Conservation (phyloP, 805 yeast species). For the Sugiyamaella marilandica region DNA sequence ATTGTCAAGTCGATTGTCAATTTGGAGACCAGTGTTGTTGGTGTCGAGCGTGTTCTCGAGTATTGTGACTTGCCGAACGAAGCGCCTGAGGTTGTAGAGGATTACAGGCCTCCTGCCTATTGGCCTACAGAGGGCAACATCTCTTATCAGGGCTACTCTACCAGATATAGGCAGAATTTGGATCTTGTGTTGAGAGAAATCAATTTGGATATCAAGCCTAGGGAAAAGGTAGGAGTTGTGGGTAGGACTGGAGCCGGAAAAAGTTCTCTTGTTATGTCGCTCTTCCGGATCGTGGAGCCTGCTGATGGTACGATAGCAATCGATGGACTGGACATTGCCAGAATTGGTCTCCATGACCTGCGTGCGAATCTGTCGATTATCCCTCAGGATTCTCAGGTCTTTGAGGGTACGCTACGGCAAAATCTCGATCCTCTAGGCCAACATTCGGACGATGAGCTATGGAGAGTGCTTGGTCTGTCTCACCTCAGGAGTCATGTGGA, state of each 20-base stretch:
- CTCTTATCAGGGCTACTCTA: conserved; percentile 60
- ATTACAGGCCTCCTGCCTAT: conserved; percentile 53
- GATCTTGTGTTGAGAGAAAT: conserved; percentile 66
- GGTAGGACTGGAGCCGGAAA: conserved; percentile 92
- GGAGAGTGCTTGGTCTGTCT: conserved; percentile 51
- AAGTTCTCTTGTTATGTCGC: conserved; percentile 71
- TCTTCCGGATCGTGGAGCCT: conserved; percentile 56
- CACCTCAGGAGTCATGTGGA: conserved; percentile 51
- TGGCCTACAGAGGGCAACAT: conserved; percentile 74
- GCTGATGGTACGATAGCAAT: conserved; percentile 46
- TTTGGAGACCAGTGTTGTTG: conserved; percentile 86
- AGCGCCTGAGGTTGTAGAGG: conserved; percentile 62
- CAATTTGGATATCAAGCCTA: conserved; percentile 60
- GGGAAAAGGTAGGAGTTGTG: conserved; percentile 77
- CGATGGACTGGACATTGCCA: conserved; percentile 51
- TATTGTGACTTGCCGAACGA: conserved; percentile 43
- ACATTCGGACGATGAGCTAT: conserved; percentile 47
- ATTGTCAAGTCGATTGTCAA: conserved; percentile 90
- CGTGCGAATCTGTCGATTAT: conserved; percentile 56
- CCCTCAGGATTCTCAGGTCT: conserved; percentile 67
- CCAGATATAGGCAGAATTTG: conserved; percentile 63
- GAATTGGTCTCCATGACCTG: conserved; percentile 51
- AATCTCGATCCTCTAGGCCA: conserved; percentile 58
- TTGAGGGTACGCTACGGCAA: conserved; percentile 56
- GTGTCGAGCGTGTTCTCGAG: conserved; percentile 56